phyloP scores from a whole-genome alignment of 768 basidiomycete genomes.

The Pleurotus ostreatus region DNA sequence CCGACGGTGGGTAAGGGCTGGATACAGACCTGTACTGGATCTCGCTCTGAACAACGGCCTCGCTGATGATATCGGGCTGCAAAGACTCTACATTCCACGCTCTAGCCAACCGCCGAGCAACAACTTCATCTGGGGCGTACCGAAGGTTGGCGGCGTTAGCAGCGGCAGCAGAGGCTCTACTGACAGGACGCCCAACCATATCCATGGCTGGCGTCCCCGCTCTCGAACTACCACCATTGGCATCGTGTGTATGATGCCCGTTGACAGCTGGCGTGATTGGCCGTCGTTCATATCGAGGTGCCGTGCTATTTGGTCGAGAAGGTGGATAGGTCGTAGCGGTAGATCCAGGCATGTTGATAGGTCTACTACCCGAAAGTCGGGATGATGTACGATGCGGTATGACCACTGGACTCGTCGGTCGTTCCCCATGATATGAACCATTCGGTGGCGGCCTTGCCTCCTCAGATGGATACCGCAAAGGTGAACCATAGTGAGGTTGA shows the following conservation, averaged over 20 bases:
- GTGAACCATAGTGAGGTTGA: conserved; percentile 6
- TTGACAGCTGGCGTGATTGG: conserved; percentile 1
- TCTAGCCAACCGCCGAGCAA: conserved; percentile 3
- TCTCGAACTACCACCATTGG: not conserved
- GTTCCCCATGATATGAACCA: not conserved
- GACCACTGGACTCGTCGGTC: conserved; percentile 5
- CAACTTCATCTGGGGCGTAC: conserved; percentile 6
- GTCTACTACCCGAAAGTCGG: conserved; percentile 1
- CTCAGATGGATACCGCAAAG: conserved; percentile 5
- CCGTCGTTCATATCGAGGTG: conserved; percentile 1
- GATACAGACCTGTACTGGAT: conserved; percentile 3
- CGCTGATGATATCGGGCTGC: conserved; percentile 4
- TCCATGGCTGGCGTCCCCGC: conserved; percentile 1
- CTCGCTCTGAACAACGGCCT: conserved; percentile 1
- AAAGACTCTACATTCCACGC: conserved; percentile 6
- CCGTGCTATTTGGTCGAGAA: not conserved
- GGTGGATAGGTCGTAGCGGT: conserved; percentile 6
- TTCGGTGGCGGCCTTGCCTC: not conserved
- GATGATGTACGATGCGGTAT: conserved; percentile 6
- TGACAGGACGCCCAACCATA: not conserved
- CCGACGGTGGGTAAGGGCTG: conserved; percentile 2
- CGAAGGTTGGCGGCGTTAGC: conserved; percentile 6
- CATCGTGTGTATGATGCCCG: not conserved
- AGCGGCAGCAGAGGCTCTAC: conserved; percentile 6
- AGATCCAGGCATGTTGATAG: conserved; percentile 3